Percentiles rank a stretch among this genome's conserved stretches.
Evolutionary conservation across 352 stramenopile genomes (phyloP).

Genomic region (Phytophthora colocasiae): DNA sequence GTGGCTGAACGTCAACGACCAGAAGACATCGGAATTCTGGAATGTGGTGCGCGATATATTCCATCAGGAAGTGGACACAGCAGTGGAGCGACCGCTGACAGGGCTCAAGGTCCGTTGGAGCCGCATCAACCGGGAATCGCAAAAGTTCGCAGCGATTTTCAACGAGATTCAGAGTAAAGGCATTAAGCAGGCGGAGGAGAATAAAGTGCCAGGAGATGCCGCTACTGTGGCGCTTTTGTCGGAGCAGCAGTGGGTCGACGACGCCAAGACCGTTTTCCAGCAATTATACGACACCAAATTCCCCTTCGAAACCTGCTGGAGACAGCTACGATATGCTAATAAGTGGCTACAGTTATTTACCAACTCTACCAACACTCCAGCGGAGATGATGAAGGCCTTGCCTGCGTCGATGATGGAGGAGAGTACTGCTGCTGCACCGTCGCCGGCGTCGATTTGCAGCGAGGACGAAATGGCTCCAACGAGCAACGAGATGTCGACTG

Average conservation of each 20-base stretch:
- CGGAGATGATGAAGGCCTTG: conserved; percentile 16
- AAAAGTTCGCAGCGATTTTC: conserved; percentile 69
- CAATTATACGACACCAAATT: conserved; percentile 69
- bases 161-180: conserved; percentile 47
- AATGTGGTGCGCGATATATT: conserved; percentile 68
- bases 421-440: not conserved
- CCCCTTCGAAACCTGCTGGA: conserved; percentile 74
- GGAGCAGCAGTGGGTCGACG: conserved; percentile 64
- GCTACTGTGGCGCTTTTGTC: conserved; percentile 17
- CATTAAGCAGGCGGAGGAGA: conserved; percentile 21
- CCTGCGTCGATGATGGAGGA: conserved; percentile 9
- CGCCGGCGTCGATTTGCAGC: conserved; percentile 15
- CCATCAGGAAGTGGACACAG: conserved; percentile 65
- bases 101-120: conserved; percentile 86
- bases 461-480: conserved; percentile 13
- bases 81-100: conserved; percentile 68
- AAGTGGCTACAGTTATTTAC: conserved; percentile 74
- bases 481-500: not conserved
- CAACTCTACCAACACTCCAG: conserved; percentile 41
- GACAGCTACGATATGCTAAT: conserved; percentile 63
- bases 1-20: conserved; percentile 69
- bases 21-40: conserved; percentile 76
- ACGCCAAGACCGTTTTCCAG: conserved; percentile 58
- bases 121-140: conserved; percentile 81
- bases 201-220: conserved; percentile 2